Evolutionary conservation across 2,329 filamentous ascomycete species (phyloP).

Genomic region (Cordyceps militaris): DNA sequence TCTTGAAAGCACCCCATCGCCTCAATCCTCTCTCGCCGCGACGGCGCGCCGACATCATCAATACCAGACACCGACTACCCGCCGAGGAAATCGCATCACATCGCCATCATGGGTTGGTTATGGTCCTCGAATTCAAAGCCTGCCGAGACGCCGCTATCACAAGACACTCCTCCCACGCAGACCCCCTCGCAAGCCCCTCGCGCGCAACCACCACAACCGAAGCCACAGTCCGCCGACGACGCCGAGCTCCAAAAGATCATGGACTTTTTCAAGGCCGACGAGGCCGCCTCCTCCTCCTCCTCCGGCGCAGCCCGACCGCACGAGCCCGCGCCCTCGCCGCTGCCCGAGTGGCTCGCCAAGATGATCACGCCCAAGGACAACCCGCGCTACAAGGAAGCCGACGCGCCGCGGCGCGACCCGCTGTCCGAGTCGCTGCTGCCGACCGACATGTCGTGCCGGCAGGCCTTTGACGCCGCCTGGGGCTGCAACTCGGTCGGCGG

Average conservation of each 20-base stretch:
- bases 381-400: conserved; percentile 11
- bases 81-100: not conserved
- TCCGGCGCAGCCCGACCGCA: conserved; percentile 21
- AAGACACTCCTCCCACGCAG: conserved; percentile 19
- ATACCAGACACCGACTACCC: not conserved
- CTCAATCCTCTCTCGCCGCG: not conserved
- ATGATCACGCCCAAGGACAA: conserved; percentile 8
- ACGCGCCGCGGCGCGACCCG: conserved; percentile 30
- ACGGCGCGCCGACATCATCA: not conserved
- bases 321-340: conserved; percentile 7
- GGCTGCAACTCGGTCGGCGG: conserved; percentile 88
- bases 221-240: conserved; percentile 29
- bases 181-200: conserved; percentile 15
- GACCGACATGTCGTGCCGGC: conserved; percentile 77
- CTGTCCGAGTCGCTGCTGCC: conserved; percentile 67
- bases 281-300: conserved; percentile 16
- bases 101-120: conserved; percentile 52
- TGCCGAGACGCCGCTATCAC: conserved; percentile 14
- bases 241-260: conserved; percentile 48
- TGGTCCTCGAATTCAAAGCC: conserved; percentile 39
- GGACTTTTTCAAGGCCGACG: conserved; percentile 35
- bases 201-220: conserved; percentile 22
- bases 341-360: conserved; percentile 9
- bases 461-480: conserved; percentile 87
- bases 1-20: not conserved